Conservation (phyloP, 2,329 filamentous ascomycete species). For the Pseudogymnoascus sp. region DNA sequence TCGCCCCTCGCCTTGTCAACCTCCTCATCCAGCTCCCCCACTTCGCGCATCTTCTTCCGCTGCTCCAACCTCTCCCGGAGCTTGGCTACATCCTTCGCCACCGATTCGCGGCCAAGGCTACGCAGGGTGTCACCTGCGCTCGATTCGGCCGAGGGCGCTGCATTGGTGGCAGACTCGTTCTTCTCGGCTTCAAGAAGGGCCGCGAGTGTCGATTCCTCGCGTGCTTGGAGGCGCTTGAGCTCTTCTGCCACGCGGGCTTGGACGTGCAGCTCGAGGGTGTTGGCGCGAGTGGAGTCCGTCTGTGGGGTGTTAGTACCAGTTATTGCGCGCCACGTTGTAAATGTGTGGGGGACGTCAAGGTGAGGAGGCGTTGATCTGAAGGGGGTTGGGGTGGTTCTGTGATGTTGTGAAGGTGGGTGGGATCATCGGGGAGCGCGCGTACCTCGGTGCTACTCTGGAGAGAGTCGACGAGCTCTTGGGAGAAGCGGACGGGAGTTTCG, state of each 20-base stretch:
- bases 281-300: conserved; percentile 83
- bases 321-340: not conserved
- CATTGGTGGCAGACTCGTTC: conserved; percentile 13
- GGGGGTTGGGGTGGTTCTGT: conserved; percentile 2
- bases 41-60: conserved; percentile 57
- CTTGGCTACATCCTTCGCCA: conserved; percentile 52
- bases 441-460: conserved; percentile 84
- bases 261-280: conserved; percentile 77
- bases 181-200: conserved; percentile 46
- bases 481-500: conserved; percentile 61
- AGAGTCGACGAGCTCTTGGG: conserved; percentile 72
- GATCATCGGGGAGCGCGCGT: conserved; percentile 25
- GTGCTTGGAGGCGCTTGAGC: conserved; percentile 68
- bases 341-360: not conserved
- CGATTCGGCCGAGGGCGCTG: conserved; percentile 16
- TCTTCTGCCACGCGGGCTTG: conserved; percentile 80
- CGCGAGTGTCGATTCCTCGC: conserved; percentile 62
- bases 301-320: conserved; percentile 32
- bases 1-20: conserved; percentile 69
- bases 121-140: conserved; percentile 27
- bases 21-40: conserved; percentile 61
- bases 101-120: conserved; percentile 37
- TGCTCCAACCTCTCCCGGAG: conserved; percentile 53
- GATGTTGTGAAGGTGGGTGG: not conserved
- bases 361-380: conserved; percentile 8